Conservation (phyloP, 2,329 filamentous ascomycete genomes). For the Cytospora schulzeri region DNA sequence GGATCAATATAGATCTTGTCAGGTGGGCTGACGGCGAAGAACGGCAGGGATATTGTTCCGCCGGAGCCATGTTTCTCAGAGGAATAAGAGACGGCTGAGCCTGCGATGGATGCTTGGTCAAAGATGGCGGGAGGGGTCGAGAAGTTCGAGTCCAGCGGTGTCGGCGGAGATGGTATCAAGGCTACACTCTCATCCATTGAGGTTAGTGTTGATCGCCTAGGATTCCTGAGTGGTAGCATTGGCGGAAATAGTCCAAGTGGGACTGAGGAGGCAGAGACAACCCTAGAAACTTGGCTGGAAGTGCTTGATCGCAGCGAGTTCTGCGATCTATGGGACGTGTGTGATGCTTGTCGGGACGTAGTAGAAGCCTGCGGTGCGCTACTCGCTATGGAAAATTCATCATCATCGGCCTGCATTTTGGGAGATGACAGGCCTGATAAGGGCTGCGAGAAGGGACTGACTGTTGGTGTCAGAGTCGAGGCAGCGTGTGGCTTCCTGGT, state of each 20-base stretch:
- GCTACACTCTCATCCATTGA: slow-evolving; percentile 8
- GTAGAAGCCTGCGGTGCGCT: slow-evolving; percentile 4
- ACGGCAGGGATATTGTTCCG: neutral
- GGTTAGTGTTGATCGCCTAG: slow-evolving; percentile 3
- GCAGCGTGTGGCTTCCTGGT: neutral
- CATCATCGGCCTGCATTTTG: slow-evolving; percentile 7
- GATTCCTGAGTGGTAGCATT: slow-evolving; percentile 1
- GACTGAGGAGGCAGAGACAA: neutral
- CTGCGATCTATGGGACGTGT: slow-evolving; percentile 8
- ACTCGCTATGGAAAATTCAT: slow-evolving; percentile 7
- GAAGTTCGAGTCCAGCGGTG: neutral
- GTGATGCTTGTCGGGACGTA: slow-evolving; percentile 7
- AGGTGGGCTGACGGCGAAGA: slow-evolving; percentile 20
- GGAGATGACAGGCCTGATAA: slow-evolving; percentile 9
- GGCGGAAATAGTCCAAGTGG: slow-evolving; percentile 1
- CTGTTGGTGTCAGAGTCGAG: neutral
- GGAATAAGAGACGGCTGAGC: neutral
- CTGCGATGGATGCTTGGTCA: neutral
- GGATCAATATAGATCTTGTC: slow-evolving; percentile 24
- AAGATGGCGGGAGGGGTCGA: neutral
- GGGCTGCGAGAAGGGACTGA: slow-evolving; percentile 14
- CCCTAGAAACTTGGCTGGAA: slow-evolving; percentile 15
- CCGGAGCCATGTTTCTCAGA: slow-evolving; percentile 5
- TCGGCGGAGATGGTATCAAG: neutral
- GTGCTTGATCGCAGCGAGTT: slow-evolving; percentile 10